Evolutionary conservation across 2,329 filamentous ascomycete genomes (phyloP), one percentile per base, ranked within the genome.

Genomic region (Rosellinia necatrix): DNA sequence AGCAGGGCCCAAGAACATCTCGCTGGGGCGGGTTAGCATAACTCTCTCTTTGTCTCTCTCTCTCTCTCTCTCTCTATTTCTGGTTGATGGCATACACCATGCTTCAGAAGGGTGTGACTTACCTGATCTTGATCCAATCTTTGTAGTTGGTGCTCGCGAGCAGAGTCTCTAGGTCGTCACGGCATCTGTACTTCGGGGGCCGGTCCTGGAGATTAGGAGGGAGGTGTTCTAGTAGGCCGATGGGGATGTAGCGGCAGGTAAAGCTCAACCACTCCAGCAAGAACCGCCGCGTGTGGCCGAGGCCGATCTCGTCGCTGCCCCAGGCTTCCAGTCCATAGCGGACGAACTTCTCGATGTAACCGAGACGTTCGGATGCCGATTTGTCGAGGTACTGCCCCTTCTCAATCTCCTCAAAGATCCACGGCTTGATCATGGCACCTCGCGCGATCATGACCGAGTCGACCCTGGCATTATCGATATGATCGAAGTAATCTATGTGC

Each of bases 51-150:
- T n/a, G n/a, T n/a, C n/a, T n/a, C n/a, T n/a, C n/a, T n/a, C n/a
- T n/a, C n/a, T n/a, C n/a, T n/a, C n/a, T n/a, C n/a, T n/a, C n/a
- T n/a, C n/a, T n/a, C n/a, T n/a, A n/a, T n/a, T n/a, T n/a, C n/a
- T n/a, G n/a, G n/a, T n/a, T n/a, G n/a, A n/a, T n/a, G n/a, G n/a
- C n/a, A n/a, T n/a, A n/a, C n/a, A n/a, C n/a, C n/a, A n/a, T n/a
- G n/a, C n/a, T n/a, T n/a, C n/a, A n/a, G n/a, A n/a, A n/a, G n/a
- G n/a, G n/a, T n/a, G n/a, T n/a, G 9, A 80, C 85, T 72, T 83
- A 94, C 92, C 88, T 96, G 68, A 99, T 96, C 79, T 96, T 97
- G 72, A 99, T 92, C 94, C 94, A 99, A 74, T 99, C 94, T 76
- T 88, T 89, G 76, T 96, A 97, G 74, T 97, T 92, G 61, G 85